Percentiles rank a stretch among this genome's conserved stretches.
Evolutionary conservation across 345 rosid genomes (phyloP).

Genomic region (Geranium rotundifolium): DNA sequence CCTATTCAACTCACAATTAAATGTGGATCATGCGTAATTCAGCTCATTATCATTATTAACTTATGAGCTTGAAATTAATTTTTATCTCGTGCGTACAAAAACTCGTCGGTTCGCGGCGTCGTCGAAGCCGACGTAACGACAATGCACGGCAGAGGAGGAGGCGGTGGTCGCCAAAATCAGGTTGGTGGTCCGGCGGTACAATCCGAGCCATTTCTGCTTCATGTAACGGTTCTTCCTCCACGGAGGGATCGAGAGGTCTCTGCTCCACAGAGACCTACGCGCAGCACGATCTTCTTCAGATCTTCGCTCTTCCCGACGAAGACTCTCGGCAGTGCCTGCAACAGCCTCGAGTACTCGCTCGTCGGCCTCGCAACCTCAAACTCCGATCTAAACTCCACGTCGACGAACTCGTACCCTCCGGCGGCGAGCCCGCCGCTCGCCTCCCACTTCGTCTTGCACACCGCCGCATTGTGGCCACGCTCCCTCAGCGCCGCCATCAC

Average conservation of each 20-base stretch:
- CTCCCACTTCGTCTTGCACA: conserved; percentile 78
- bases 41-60: neutral
- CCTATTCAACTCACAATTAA: no score
- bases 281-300: conserved; percentile 52
- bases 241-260: conserved; percentile 60
- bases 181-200: conserved; percentile 51
- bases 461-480: conserved; percentile 74
- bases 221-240: conserved; percentile 90
- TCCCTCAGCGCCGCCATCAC: conserved; percentile 54
- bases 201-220: conserved; percentile 80
- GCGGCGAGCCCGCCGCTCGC: conserved; percentile 42
- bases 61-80: neutral
- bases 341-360: conserved; percentile 30
- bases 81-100: conserved; percentile 10
- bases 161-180: conserved; percentile 19
- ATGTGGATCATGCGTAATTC: no score
- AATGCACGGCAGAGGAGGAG: conserved; percentile 29
- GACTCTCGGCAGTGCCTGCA: conserved; percentile 39
- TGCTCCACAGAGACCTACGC: conserved; percentile 48
- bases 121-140: conserved; percentile 69
- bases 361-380: conserved; percentile 91
- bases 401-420: conserved; percentile 79
- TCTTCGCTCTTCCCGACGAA: conserved; percentile 53
- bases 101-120: conserved; percentile 10
- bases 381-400: conserved; percentile 64